phyloP scores from a whole-genome alignment of 169 alveolate genomes.

The Plasmodium ovale region DNA sequence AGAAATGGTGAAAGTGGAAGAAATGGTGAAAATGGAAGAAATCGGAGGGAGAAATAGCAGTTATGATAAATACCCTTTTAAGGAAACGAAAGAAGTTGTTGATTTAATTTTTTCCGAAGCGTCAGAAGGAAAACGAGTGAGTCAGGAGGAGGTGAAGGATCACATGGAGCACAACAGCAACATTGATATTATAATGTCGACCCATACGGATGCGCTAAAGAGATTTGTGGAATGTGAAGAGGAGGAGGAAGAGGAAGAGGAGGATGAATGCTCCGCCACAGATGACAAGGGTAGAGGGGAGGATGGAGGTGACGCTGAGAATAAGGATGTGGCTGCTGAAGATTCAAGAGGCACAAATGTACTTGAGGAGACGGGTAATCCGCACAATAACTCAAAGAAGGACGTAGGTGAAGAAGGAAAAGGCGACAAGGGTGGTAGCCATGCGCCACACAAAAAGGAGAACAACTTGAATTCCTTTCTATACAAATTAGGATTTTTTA shows the following conservation, averaged over 20 bases:
- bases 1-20: not conserved
- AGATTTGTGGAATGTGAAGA: constrained; percentile 27
- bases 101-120: constrained; percentile 18
- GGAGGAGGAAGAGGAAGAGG: not conserved
- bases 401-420: not conserved
- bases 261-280: not conserved
- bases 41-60: not conserved
- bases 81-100: constrained; percentile 32
- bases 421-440: not conserved
- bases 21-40: not conserved
- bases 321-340: not conserved
- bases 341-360: not conserved
- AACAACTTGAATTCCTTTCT: constrained; percentile 52
- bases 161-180: constrained; percentile 10
- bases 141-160: not conserved
- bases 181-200: constrained; percentile 67
- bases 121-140: not conserved
- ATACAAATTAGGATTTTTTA: constrained; percentile 60
- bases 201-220: constrained; percentile 44
- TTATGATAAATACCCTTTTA: too few relatives aligned
- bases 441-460: constrained; percentile 12
- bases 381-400: not conserved
- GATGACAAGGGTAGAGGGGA: not conserved
- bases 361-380: not conserved
- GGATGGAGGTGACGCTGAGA: not conserved